These are phyloP conservation scores for Brassica carinata DNA, from an alignment of 345 rosid species.

Conservation along the genomic window DNA sequence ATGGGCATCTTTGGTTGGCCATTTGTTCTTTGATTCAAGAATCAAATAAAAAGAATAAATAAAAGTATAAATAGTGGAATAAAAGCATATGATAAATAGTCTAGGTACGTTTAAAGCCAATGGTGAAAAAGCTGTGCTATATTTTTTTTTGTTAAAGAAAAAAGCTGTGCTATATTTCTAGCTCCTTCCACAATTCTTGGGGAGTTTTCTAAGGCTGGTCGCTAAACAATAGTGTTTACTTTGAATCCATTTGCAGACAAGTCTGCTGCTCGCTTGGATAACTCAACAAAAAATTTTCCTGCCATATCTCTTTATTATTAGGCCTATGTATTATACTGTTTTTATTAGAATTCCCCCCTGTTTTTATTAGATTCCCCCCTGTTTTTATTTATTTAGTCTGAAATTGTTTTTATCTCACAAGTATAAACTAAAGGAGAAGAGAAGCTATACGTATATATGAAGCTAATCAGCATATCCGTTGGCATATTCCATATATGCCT, in stretches of 20 bases:
- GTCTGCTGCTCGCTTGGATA: not conserved
- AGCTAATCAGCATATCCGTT: constrained; percentile 38
- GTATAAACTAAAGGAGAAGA: not conserved
- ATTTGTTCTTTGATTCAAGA: constrained; percentile 17
- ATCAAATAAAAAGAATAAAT: constrained; percentile 15
- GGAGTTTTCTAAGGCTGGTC: not conserved
- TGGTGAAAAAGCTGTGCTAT: not conserved
- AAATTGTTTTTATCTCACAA: not conserved
- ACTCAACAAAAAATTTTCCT: not conserved
- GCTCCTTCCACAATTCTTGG: constrained; percentile 31
- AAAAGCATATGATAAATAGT: constrained; percentile 1
- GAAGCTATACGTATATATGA: not conserved
- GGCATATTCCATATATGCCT: constrained; percentile 31
- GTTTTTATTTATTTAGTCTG: not conserved
- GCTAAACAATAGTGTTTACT: not conserved
- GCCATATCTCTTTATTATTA: not conserved
- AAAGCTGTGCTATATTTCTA: constrained; percentile 11
- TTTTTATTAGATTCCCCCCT: not conserved
- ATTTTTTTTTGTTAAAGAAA: not conserved
- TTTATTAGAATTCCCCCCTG: too few species aligned
- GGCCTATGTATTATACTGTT: not conserved
- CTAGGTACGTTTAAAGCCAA: constrained; percentile 31
- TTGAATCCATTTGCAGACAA: not conserved
- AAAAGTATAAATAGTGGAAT: not conserved
- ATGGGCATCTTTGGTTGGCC: constrained; percentile 25